Base-by-base conservation (phyloP, 1,284 basidiomycete species). In the Ustilago loliicola region DNA sequence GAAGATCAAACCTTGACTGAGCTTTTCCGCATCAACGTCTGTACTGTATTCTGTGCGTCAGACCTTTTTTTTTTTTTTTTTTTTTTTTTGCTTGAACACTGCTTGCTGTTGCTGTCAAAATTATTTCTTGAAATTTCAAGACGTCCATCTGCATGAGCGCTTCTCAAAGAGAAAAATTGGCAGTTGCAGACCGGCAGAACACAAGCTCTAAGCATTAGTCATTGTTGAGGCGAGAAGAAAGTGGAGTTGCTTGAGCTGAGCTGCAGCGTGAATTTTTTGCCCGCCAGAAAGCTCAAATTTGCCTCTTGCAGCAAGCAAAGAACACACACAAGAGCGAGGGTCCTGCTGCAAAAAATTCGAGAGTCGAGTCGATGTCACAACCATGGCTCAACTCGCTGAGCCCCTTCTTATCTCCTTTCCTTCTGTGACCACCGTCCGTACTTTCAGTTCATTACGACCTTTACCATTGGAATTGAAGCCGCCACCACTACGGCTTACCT, bases 121-220 rank as follows among this genome's bases (percentile, higher is more conserved):
- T 9, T 30, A 52, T 25, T 36, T 58, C 54, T 48, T 25, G 48
- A 62, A 63, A 56, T 63, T 67, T 72, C 52, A 47, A 40, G 51
- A n/a, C 1, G n/a, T 38, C 19, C 27, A 50, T 27, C 56, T 56
- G 61, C 61, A 52, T 42, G 40, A 40, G 11, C 27, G 29, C 32
- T 21, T 54, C 30, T 32, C 29, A 2, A 5, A 29, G 32, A 36
- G 21, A 23, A 52, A 52, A 52, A 32, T 29, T 30, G 11, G 50
- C 47, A 48, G 50, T 15, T 32, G 21, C 30, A 25, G 48, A 29
- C 48, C 8, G 52, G 21, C 13, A 23, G 52, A 21, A 13, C 32
- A 6, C 10, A 9, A 36, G 4, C 19, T 36, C 15, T 54, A 50
- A 50, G 23, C 48, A 54, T 54, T 54, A 34, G 52, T 54, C 52